phyloP scores from a whole-genome alignment of 768 basidiomycete species.

The Chalciporus sphaerocephalus region DNA sequence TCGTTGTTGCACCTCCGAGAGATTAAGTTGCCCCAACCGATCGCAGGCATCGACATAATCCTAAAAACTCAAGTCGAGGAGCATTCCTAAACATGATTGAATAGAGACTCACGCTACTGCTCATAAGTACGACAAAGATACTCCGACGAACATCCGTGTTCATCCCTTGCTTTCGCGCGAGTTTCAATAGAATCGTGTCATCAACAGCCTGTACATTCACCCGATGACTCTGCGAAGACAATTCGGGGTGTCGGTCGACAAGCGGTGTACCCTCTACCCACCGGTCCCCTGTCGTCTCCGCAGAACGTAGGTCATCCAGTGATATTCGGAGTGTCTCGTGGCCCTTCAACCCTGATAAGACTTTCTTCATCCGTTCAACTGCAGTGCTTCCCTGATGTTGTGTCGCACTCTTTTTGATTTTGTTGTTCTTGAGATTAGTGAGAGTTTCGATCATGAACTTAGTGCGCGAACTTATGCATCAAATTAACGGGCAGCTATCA shows the following conservation, averaged over 20 bases:
- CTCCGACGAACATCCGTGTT: conserved; percentile 92
- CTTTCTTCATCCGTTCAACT: conserved; percentile 85
- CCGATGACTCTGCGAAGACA: conserved; percentile 17
- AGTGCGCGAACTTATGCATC: conserved; percentile 84
- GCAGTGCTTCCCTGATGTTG: conserved; percentile 73
- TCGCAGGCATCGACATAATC: conserved; percentile 97
- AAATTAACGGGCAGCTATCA: no score
- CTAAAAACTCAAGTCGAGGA: conserved; percentile 37
- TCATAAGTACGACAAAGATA: conserved; percentile 93
- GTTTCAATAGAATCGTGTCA: conserved; percentile 52
- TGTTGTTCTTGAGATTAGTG: conserved; percentile 89
- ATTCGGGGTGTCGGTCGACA: conserved; percentile 55
- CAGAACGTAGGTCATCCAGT: conserved; percentile 76
- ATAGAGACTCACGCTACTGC: conserved; percentile 68
- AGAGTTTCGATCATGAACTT: conserved; percentile 96
- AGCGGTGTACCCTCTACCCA: conserved; percentile 94
- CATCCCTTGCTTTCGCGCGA: conserved; percentile 97
- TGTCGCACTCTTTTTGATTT: conserved; percentile 57
- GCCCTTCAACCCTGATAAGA: conserved; percentile 64
- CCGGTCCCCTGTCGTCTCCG: conserved; percentile 92
- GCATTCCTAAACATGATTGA: not conserved
- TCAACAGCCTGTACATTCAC: conserved; percentile 29
- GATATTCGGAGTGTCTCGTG: conserved; percentile 86
- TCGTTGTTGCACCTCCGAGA: conserved; percentile 87
- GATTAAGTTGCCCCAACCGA: conserved; percentile 73